Conservation (phyloP, 345 rosid genomes). For the Psidium guajava region DNA sequence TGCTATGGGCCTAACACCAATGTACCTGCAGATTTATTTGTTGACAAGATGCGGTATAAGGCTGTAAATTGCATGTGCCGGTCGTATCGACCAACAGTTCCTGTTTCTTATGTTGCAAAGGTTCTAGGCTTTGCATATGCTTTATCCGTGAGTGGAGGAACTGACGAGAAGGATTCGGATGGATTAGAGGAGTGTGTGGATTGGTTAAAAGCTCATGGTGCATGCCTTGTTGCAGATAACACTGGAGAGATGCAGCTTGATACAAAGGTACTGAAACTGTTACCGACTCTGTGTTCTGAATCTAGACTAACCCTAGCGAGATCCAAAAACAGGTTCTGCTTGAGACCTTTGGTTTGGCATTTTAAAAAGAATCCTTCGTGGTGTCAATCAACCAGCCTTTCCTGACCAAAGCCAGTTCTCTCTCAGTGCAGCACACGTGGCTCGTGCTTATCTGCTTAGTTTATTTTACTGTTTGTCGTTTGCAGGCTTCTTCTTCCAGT, state of each 20-base stretch:
- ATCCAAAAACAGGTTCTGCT: neutral
- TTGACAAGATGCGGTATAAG: constrained; percentile 86
- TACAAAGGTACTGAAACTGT: constrained; percentile 37
- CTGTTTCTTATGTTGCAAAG: constrained; percentile 65
- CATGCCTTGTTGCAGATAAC: constrained; percentile 42
- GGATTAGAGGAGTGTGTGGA: constrained; percentile 68
- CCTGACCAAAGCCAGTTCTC: neutral
- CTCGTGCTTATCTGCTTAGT: neutral
- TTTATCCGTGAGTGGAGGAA: constrained; percentile 26
- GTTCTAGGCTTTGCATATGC: constrained; percentile 54
- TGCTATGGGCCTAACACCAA: neutral
- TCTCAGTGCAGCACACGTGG: neutral
- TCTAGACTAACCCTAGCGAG: neutral
- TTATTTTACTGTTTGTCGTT: neutral
- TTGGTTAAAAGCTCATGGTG: constrained; percentile 93
- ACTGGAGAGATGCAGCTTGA: constrained; percentile 73
- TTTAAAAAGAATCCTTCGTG: neutral
- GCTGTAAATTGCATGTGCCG: constrained; percentile 82
- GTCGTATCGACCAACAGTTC: constrained; percentile 82
- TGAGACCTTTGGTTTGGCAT: neutral
- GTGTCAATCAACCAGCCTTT: neutral
- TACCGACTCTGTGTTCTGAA: neutral
- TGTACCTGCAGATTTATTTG: constrained; percentile 64
- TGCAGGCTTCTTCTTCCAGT: constrained; percentile 72
- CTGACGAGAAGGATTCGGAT: constrained; percentile 37